Conservation (phyloP, 371 early-diverging fungal genomes). For the Funneliformis caledonium region DNA sequence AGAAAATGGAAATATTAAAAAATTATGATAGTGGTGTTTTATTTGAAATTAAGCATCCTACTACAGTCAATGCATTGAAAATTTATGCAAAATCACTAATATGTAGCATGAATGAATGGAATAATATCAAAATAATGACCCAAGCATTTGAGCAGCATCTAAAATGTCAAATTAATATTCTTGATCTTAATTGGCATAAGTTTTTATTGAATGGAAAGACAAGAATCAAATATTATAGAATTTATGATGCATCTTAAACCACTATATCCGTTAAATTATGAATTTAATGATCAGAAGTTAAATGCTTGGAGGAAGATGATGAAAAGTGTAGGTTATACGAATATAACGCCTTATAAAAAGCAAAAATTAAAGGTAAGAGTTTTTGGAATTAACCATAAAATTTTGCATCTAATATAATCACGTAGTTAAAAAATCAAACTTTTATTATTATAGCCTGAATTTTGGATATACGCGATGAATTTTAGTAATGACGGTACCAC, state of each 20-base stretch:
- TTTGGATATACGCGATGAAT: not conserved
- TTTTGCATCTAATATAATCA: too few species aligned
- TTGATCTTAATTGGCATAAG: not conserved
- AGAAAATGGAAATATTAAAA: not conserved
- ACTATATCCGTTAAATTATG: not conserved
- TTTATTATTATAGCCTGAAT: not conserved
- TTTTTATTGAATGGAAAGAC: conserved; percentile 4
- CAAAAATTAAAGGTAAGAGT: too few species aligned
- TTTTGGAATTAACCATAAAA: too few species aligned
- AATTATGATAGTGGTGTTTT: not conserved
- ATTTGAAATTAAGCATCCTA: not conserved
- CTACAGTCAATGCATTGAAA: not conserved
- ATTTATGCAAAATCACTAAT: not conserved
- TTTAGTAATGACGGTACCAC: not conserved
- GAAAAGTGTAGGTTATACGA: too few species aligned
- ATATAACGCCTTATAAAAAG: too few species aligned
- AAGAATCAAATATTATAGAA: not conserved
- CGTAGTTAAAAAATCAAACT: too few species aligned
- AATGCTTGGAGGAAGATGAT: not conserved
- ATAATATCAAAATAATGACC: not conserved
- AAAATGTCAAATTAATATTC: not conserved
- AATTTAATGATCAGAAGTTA: not conserved
- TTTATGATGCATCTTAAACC: not conserved
- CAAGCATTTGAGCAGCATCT: not conserved
- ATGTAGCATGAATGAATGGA: not conserved